phyloP scores from a whole-genome alignment of 768 basidiomycete species.

The Leccinum variicolor region DNA sequence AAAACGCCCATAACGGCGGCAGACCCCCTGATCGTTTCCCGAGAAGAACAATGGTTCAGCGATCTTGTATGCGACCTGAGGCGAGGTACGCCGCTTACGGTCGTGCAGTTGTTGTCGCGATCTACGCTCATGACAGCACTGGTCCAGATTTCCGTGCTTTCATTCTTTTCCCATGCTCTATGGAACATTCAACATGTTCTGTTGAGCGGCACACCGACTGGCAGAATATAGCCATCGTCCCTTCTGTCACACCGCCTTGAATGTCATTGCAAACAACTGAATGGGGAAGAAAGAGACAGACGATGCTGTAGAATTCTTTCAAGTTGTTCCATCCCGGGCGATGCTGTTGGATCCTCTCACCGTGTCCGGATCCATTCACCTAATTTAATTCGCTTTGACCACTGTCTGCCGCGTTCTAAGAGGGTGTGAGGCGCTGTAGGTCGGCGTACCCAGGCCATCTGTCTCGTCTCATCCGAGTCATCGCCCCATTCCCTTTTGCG shows the following conservation, averaged over 20 bases:
- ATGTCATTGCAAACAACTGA: background rate
- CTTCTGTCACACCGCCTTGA: background rate
- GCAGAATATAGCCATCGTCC: background rate
- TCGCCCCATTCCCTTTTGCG: no score
- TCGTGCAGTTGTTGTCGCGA: background rate
- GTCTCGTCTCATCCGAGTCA: no score
- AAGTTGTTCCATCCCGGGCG: no score
- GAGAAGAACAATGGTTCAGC: background rate
- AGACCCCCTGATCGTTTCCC: background rate
- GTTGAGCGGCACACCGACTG: background rate
- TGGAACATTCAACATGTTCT: background rate
- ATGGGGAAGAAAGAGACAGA: background rate
- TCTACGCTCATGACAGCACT: background rate
- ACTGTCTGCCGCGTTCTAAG: no score
- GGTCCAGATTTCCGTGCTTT: background rate
- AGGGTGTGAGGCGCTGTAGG: no score
- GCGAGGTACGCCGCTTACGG: background rate
- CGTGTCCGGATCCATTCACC: no score
- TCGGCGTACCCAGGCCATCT: no score
- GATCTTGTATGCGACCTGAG: background rate
- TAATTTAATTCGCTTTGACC: no score
- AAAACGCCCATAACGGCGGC: background rate
- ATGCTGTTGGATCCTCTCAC: no score
- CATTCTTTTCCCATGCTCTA: background rate
- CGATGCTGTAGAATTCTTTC: background rate